These are phyloP conservation scores for Amphichorda felina DNA, from an alignment of 2,329 filamentous ascomycete genomes.

Conservation along the genomic window DNA sequence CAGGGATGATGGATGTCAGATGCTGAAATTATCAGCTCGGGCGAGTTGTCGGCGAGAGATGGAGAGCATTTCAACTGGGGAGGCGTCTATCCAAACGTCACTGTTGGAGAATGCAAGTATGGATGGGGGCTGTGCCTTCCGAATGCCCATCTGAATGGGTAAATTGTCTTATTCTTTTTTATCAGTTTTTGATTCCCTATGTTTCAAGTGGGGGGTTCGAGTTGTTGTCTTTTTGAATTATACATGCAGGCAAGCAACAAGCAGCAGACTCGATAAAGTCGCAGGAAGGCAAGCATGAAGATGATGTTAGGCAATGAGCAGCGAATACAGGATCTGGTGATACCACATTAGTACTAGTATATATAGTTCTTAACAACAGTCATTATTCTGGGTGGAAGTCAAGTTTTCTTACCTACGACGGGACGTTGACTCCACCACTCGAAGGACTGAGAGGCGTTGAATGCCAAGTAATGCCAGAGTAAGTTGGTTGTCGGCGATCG, in stretches of 20 bases:
- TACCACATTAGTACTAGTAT: not conserved
- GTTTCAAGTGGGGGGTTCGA: not conserved
- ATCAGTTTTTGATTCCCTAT: not conserved
- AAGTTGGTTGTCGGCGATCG: too few relatives aligned
- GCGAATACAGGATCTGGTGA: conserved; percentile 8
- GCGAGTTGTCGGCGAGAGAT: too few relatives aligned
- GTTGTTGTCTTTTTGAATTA: not conserved
- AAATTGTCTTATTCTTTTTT: not conserved
- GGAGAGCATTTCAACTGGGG: too few relatives aligned
- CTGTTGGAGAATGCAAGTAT: too few relatives aligned
- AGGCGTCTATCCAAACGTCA: too few relatives aligned
- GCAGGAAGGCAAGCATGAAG: not conserved
- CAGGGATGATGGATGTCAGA: too few relatives aligned
- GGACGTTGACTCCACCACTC: too few relatives aligned
- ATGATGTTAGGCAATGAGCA: conserved; percentile 8
- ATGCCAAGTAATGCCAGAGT: too few relatives aligned
- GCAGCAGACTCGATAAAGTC: not conserved
- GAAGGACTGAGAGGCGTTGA: too few relatives aligned
- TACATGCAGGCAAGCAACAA: not conserved
- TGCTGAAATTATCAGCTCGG: too few relatives aligned
- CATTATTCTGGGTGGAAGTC: not conserved
- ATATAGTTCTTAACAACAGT: not conserved
- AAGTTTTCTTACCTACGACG: too few relatives aligned
- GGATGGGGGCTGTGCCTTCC: not conserved
- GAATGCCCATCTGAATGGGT: not conserved